Evolutionary conservation across 805 yeast genomes (phyloP).

Genomic region (Isabelozyma rhagii): DNA sequence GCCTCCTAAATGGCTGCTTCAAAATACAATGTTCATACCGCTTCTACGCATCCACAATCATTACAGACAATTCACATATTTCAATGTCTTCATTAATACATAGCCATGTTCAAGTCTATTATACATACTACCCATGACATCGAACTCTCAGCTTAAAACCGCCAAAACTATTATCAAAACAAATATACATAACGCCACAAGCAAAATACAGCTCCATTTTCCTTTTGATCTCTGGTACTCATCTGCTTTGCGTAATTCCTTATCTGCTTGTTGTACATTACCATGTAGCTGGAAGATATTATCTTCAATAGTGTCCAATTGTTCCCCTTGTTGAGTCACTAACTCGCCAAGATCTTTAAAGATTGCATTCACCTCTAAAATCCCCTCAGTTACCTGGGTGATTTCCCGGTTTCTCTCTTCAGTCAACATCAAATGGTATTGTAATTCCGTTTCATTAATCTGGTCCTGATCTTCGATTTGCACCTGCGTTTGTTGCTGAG

Average conservation of each 20-base stretch:
- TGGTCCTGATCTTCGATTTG: slow-evolving; percentile 35
- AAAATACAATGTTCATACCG: too few species aligned
- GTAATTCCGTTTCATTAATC: slow-evolving; percentile 50
- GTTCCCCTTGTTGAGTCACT: slow-evolving; percentile 82
- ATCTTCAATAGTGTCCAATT: slow-evolving; percentile 79
- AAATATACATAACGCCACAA: slow-evolving; percentile 57
- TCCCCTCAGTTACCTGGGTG: slow-evolving; percentile 68
- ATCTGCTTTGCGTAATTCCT: slow-evolving; percentile 71
- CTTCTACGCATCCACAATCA: too few species aligned
- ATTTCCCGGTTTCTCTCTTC: slow-evolving; percentile 76
- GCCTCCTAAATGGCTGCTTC: too few species aligned
- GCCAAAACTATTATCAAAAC: slow-evolving; percentile 58
- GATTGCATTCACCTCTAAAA: slow-evolving; percentile 79
- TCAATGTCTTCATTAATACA: too few species aligned
- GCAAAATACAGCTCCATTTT: slow-evolving; percentile 68
- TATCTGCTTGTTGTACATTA: slow-evolving; percentile 67
- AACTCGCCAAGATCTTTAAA: slow-evolving; percentile 76
- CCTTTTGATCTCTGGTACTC: slow-evolving; percentile 67
- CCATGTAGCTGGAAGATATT: slow-evolving; percentile 62
- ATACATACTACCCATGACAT: background rate
- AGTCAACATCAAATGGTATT: slow-evolving; percentile 61
- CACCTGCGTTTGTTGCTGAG: slow-evolving; percentile 18
- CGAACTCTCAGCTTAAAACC: slow-evolving; percentile 35
- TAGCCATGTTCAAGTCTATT: too few species aligned
- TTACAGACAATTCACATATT: too few species aligned